These are phyloP conservation scores for Phalaenopsis hybrid DNA, from an alignment of 116 monocot genomes.

Conservation along the genomic window DNA sequence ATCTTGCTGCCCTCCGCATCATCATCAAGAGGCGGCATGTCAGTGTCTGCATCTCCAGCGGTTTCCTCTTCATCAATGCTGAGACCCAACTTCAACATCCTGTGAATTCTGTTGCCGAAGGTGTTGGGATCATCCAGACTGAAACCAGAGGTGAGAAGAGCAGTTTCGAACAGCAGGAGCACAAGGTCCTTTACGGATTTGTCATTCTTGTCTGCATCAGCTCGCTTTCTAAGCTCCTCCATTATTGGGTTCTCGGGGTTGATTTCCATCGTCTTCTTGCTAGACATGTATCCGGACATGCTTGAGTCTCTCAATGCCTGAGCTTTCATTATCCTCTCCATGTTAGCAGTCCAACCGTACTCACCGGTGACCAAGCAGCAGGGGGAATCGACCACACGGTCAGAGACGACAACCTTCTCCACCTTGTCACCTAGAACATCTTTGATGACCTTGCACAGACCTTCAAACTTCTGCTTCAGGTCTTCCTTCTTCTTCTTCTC, in stretches of 20 bases:
- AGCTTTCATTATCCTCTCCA: constrained; percentile 63
- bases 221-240: constrained; percentile 51
- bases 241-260: constrained; percentile 54
- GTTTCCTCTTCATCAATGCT: constrained; percentile 45
- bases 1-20: constrained; percentile 55
- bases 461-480: constrained; percentile 50
- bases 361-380: constrained; percentile 57
- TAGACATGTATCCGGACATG: constrained; percentile 57
- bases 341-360: constrained; percentile 58
- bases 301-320: constrained; percentile 50
- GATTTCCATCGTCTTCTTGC: constrained; percentile 67
- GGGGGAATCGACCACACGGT: constrained; percentile 53
- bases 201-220: constrained; percentile 51
- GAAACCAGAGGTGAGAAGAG: constrained; percentile 46
- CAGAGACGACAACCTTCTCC: constrained; percentile 53
- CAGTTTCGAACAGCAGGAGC: constrained; percentile 40
- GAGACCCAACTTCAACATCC: constrained; percentile 48
- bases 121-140: constrained; percentile 55
- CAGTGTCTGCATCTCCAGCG: constrained; percentile 31
- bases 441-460: constrained; percentile 57
- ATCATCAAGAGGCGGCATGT: constrained; percentile 50
- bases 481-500: constrained; percentile 50
- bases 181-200: constrained; percentile 51
- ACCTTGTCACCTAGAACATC: constrained; percentile 53
- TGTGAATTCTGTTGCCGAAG: constrained; percentile 46